These are phyloP conservation scores for Arthrobotrys sinensis DNA, from an alignment of 2,329 filamentous ascomycete genomes.

Conservation along the genomic window DNA sequence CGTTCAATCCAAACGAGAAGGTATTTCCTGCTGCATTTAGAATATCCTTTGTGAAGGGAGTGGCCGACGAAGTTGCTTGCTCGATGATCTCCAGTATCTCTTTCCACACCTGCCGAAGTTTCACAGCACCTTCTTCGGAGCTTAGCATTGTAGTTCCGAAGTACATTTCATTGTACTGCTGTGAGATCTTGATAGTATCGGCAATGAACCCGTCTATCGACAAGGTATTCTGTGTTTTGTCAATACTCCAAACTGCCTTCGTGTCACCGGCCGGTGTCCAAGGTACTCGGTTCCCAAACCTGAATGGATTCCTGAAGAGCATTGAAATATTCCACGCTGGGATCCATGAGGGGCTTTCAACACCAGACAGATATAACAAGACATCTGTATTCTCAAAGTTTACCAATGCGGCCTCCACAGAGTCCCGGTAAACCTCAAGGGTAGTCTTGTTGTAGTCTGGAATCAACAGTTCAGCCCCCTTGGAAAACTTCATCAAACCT, in stretches of 20 bases:
- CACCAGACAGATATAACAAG: constrained; percentile 62
- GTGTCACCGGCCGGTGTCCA: constrained; percentile 62
- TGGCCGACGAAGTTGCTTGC: constrained; percentile 20
- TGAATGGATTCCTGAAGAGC: constrained; percentile 65
- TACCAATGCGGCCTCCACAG: constrained; percentile 64
- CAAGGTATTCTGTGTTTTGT: constrained; percentile 60
- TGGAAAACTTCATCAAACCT: constrained; percentile 62
- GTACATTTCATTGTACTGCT: constrained; percentile 61
- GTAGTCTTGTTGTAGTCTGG: constrained; percentile 63
- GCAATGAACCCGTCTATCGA: constrained; percentile 60
- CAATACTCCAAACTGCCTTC: constrained; percentile 63
- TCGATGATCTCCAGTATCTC: constrained; percentile 61
- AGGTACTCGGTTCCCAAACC: constrained; percentile 64
- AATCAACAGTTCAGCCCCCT: constrained; percentile 57
- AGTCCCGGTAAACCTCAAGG: constrained; percentile 63
- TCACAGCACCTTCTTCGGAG: constrained; percentile 60
- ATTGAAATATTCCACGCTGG: constrained; percentile 64
- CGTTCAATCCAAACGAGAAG: constrained; percentile 63
- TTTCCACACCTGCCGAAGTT: constrained; percentile 61
- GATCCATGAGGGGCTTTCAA: constrained; percentile 63
- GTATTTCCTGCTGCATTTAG: constrained; percentile 63
- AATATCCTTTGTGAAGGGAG: constrained; percentile 52
- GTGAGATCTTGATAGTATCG: constrained; percentile 49
- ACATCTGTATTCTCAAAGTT: constrained; percentile 64
- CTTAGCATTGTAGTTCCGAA: constrained; percentile 62